A percentile compares a stretch with the other conserved stretches of the same genome.
Evolutionary conservation across 176 grass and related monocot genomes (phyloP).

Genomic region (Oryza glumipatula): DNA sequence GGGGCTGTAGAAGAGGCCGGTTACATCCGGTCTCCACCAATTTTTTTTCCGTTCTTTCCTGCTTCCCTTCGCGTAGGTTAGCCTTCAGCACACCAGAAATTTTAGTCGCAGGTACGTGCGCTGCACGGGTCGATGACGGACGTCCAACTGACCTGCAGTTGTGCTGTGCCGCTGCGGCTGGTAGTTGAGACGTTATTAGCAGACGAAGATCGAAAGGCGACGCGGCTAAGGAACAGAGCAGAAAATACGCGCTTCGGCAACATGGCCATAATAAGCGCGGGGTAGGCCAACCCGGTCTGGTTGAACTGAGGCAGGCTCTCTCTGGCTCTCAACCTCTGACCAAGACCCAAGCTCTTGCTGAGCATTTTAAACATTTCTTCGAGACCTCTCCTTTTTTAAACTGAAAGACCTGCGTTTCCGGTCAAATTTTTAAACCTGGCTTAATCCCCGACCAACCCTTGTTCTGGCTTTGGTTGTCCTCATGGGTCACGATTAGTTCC

Average conservation of each 20-base stretch:
- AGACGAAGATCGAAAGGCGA: not conserved
- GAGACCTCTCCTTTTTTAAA: no score
- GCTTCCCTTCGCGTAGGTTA: no score
- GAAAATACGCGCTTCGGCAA: not conserved
- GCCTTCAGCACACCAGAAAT: no score
- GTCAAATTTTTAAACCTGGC: not conserved
- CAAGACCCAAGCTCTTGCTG: not conserved
- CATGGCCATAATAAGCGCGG: not conserved
- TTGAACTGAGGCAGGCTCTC: slow-evolving; percentile 8
- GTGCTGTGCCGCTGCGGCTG: no score
- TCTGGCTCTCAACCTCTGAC: not conserved
- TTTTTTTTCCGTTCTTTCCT: no score
- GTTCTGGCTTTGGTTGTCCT: not conserved
- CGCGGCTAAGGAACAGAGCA: not conserved
- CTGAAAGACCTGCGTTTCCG: not conserved
- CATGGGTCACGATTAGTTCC: not conserved
- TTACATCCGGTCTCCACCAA: no score
- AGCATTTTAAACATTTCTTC: not conserved
- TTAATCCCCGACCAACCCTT: not conserved
- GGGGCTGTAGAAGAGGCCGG: no score
- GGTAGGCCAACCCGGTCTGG: not conserved
- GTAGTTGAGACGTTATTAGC: no score
- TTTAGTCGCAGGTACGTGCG: no score
- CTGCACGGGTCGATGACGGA: no score
- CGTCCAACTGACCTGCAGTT: no score